A percentile compares a stretch with the other conserved stretches of the same genome.
phyloP scores from a whole-genome alignment of 2,329 filamentous ascomycete genomes.

The Fusarium pseudograminearum region DNA sequence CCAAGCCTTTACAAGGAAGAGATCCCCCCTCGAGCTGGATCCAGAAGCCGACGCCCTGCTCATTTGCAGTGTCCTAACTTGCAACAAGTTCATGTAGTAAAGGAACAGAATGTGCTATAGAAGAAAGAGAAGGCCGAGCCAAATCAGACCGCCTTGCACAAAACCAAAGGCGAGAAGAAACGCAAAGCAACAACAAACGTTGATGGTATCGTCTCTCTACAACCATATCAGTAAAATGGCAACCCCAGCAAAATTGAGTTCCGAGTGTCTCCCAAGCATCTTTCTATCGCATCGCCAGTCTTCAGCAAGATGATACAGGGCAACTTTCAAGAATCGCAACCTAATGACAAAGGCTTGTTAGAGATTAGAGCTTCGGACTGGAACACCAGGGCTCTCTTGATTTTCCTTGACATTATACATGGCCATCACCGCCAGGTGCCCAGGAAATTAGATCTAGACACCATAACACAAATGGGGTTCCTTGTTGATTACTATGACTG shows the following conservation, averaged over 20 bases:
- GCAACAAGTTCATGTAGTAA: background rate
- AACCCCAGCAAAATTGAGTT: background rate
- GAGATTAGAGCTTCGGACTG: background rate
- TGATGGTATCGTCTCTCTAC: background rate
- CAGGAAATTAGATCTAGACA: accelerated
- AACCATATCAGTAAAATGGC: background rate
- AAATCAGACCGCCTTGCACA: too few relatives aligned
- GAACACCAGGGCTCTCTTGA: background rate
- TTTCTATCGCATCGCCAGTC: background rate
- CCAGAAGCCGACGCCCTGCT: background rate
- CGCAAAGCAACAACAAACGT: background rate
- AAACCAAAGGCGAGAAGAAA: background rate
- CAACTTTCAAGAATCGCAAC: background rate
- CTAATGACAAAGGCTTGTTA: background rate
- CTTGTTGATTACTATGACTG: conserved; percentile 1
- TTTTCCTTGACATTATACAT: background rate
- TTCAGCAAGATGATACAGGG: background rate
- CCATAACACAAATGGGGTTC: background rate
- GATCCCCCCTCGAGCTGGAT: background rate
- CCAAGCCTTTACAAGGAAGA: background rate
- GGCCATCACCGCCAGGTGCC: background rate
- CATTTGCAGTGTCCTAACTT: background rate
- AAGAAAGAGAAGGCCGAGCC: too few relatives aligned
- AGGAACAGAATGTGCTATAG: background rate
- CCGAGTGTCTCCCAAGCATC: background rate